Evolutionary conservation across 805 yeast genomes (phyloP), one percentile per base, ranked within the genome.

Genomic region (Lachancea quebecensis): DNA sequence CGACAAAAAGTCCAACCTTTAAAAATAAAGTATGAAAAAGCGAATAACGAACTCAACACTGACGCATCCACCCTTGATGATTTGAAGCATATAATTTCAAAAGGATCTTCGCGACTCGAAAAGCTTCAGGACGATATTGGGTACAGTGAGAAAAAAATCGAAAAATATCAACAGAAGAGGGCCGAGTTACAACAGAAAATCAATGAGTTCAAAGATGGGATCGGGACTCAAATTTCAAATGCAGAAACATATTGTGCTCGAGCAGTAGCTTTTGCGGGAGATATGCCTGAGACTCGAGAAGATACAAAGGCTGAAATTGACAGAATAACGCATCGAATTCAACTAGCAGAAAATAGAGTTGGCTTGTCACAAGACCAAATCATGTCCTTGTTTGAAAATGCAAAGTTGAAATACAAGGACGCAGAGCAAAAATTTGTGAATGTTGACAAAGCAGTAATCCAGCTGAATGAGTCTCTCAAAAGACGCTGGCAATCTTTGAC

Each of bases 311-410:
- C 57, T 2, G 82, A 79, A 54, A 70, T 78, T 42, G 67, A 64
- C 18, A 66, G 61, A 15, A 68, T 81, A 12, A 71, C 75, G 16
- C 54, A 59, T 30, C 71, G 72, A 16, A 72, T 84, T 14, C 65
- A 70, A 40, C 71, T 68, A 43, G 77, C 81, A 2, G 85, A 83
- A 51, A 64, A 64, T 35, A 63, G 66, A 18, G 60, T 80, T 11
- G 86, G 85, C 1, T 69, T 75, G 45, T 60, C 81, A 0, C 74
- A 77, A 39, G 82, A 79, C 41, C 75, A 76, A 32, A 78, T 82
- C 1, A 71, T 77, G 36, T 55, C 61, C 10, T 71, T 77, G 30
- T 73, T 77, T 38, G 66, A 72, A 12, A 57, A 58, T 11, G 70
- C 76, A 3, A 73, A 77, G 49, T 57, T 61, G 3, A 68, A 67